Conservation (phyloP, 2,329 filamentous ascomycete genomes). For the Cytospora piceae region DNA sequence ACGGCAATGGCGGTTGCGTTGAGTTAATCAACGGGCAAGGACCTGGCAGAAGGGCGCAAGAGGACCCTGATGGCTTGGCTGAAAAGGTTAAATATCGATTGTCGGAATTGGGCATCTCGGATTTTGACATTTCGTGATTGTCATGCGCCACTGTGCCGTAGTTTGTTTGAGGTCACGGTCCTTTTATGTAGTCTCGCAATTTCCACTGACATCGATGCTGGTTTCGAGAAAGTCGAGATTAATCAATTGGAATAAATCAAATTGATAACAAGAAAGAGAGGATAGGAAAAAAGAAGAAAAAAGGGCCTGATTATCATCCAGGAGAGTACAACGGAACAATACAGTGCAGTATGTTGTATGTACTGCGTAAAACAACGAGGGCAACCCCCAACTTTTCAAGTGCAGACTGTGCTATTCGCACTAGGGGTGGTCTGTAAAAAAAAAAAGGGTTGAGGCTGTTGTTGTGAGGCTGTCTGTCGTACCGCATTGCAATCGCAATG, state of each 20-base stretch:
- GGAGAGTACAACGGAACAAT: too few relatives aligned
- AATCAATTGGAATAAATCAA: neutral
- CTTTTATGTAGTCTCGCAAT: constrained; percentile 23
- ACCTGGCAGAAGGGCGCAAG: neutral
- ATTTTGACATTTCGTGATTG: neutral
- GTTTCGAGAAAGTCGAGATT: neutral
- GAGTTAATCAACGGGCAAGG: constrained; percentile 4
- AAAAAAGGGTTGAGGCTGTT: too few relatives aligned
- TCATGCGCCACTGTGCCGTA: constrained; percentile 16
- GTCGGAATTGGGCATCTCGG: constrained; percentile 8
- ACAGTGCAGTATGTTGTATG: too few relatives aligned
- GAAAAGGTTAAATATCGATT: constrained; percentile 18
- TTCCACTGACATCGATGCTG: neutral
- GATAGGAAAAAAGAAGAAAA: too few relatives aligned
- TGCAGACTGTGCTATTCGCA: neutral
- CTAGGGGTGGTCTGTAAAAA: neutral
- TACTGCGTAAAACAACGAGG: neutral
- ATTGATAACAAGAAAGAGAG: neutral
- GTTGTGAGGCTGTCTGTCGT: neutral
- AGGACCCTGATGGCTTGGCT: constrained; percentile 10
- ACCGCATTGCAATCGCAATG: neutral
- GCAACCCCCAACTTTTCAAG: neutral
- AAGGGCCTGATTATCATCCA: too few relatives aligned
- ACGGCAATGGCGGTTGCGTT: constrained; percentile 22
- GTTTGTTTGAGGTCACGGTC: constrained; percentile 20